Percentiles rank a stretch among this genome's conserved stretches.
These are phyloP conservation scores for Penicillium capsulatum DNA, from an alignment of 2,329 filamentous ascomycete genomes.

Conservation along the genomic window DNA sequence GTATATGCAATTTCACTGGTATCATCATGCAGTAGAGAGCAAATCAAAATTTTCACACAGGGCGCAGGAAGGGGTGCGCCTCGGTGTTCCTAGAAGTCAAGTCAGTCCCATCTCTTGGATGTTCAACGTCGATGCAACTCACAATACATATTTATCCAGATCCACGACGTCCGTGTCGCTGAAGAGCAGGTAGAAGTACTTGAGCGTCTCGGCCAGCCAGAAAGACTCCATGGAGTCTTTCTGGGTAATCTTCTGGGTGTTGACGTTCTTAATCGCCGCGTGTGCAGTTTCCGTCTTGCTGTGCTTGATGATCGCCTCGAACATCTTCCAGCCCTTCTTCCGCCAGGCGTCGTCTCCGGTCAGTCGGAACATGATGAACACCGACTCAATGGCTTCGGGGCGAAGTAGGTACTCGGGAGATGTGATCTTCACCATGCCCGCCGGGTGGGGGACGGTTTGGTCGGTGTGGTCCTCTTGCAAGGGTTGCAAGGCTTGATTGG, in stretches of 20 bases:
- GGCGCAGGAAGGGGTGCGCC: constrained; percentile 39
- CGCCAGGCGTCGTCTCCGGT: constrained; percentile 64
- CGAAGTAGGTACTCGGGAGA: constrained; percentile 41
- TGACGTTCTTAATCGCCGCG: constrained; percentile 64
- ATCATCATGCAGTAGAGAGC: constrained; percentile 19
- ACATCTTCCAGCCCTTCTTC: constrained; percentile 72
- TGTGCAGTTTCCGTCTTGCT: constrained; percentile 61
- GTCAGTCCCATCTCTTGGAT: neutral
- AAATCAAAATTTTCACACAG: constrained; percentile 19
- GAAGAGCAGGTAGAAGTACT: constrained; percentile 48
- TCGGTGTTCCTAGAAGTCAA: constrained; percentile 35
- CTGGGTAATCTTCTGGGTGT: constrained; percentile 42
- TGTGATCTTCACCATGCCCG: constrained; percentile 40
- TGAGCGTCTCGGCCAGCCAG: constrained; percentile 56
- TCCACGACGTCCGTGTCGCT: constrained; percentile 43
- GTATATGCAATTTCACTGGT: constrained; percentile 22
- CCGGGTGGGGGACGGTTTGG: constrained; percentile 42
- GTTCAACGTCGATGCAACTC: constrained; percentile 22
- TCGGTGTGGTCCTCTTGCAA: neutral
- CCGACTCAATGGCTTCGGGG: constrained; percentile 75
- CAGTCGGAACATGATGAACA: constrained; percentile 73
- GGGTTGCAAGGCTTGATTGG: neutral
- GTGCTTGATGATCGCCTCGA: constrained; percentile 57
- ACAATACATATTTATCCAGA: constrained; percentile 47
- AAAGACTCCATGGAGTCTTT: constrained; percentile 70